Percentiles rank a stretch among this genome's conserved stretches.
Evolutionary conservation across 1,139 yeast genomes (phyloP).

Genomic region (Geotrichum carabidarum): DNA sequence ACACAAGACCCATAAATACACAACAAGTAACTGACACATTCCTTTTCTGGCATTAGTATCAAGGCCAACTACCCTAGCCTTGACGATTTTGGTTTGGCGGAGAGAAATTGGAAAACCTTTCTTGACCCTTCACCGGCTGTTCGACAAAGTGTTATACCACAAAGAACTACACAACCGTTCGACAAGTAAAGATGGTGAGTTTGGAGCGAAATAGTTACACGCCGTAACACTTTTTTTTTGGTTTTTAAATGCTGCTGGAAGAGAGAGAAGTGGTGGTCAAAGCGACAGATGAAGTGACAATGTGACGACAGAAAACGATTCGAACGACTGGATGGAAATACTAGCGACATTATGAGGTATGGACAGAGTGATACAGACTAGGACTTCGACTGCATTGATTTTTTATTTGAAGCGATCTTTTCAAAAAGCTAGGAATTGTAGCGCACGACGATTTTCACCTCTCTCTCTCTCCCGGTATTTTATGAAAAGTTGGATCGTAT

Average conservation of each 20-base stretch:
- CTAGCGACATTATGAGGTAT: too few relatives aligned
- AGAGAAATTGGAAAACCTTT: conserved; percentile 1
- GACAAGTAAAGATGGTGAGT: conserved; percentile 16
- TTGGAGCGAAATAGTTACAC: too few relatives aligned
- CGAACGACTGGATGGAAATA: too few relatives aligned
- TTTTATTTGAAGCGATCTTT: not conserved
- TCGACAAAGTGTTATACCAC: conserved; percentile 14
- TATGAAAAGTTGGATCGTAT: not conserved
- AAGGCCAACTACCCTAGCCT: not conserved
- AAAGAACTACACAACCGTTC: conserved; percentile 14
- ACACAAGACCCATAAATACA: too few relatives aligned
- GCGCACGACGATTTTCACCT: not conserved
- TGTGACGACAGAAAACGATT: too few relatives aligned
- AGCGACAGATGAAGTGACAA: too few relatives aligned
- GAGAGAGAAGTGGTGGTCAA: too few relatives aligned
- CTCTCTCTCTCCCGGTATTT: not conserved
- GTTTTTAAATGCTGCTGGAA: too few relatives aligned
- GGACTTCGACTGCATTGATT: not conserved
- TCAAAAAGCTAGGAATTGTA: not conserved
- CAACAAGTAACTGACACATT: too few relatives aligned
- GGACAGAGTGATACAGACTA: too few relatives aligned
- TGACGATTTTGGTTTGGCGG: not conserved
- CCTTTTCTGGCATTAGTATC: too few relatives aligned
- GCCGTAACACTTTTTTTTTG: too few relatives aligned
- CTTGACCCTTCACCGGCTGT: conserved; percentile 16